Evolutionary conservation across 495 filamentous ascomycete genomes (phyloP), one percentile per base, ranked within the genome.

Genomic region (Amniculicola lignicola): DNA sequence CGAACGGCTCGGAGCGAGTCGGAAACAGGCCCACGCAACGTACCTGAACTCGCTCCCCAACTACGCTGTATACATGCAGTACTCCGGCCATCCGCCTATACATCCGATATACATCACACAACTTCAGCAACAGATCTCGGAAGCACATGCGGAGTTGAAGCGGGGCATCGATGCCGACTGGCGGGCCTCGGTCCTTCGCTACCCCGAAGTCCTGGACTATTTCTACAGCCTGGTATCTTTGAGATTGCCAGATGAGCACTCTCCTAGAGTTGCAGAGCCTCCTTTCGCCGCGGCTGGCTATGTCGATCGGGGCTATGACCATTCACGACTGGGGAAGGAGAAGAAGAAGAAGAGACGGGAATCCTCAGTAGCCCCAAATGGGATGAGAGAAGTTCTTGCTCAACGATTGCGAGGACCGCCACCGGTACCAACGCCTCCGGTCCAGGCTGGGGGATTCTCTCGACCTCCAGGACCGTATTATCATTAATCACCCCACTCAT

Each of bases 151-250:
- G 6, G 72, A 76, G 56, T 75, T 87, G 47, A 84, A 85, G 67
- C 73, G 78, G 31, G 85, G 82, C 57, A 83, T 88, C 66, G 84
- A 87, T 63, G 83, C 85, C 29, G 85, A 89, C 71, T 89, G 85
- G 85, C 75, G 79, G 59, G 73, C 76, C 6, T 81, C 77, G 24
- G 84, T 87, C 29, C 80, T 86, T 47, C 74, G 79, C 45, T 89
- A 89, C 57, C 85, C 85, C 3, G 82, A 87, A 62, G 83, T 88
- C 22, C 73, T 89, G 33, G 83, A 88, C 69, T 85, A 87, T 64
- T 88, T 82, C 61, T 88, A 79, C 71, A 75, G 78, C 51, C 70
- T 85, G 22, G 78, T 87, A 14, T 80, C 84, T 56, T 57, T 86
- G 50, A 76, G 73, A 37, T 66, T 85, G 5, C 83, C 83, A 0